A percentile compares a stretch with the other conserved stretches of the same genome.
These are phyloP conservation scores for Xerocomellus amylosporus DNA, from an alignment of 768 basidiomycete genomes.

Conservation along the genomic window DNA sequence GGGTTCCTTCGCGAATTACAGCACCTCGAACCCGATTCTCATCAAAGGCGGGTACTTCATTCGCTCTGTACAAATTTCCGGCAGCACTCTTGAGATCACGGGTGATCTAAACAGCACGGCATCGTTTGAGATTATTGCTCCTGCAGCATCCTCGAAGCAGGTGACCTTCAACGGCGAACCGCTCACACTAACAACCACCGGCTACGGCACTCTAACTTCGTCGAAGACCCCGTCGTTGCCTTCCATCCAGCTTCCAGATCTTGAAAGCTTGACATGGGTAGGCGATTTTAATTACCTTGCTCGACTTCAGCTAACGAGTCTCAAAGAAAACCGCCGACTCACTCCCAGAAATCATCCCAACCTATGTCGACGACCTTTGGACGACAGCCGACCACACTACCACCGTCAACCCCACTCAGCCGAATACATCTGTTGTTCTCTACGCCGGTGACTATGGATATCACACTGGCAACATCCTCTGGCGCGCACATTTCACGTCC, in stretches of 20 bases:
- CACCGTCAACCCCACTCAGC: conserved; percentile 41
- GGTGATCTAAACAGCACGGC: conserved; percentile 46
- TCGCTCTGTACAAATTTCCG: conserved; percentile 37
- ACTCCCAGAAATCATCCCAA: conserved; percentile 37
- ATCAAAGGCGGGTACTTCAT: conserved; percentile 50
- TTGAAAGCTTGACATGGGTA: conserved; percentile 22
- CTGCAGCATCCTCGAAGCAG: conserved; percentile 35
- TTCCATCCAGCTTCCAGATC: conserved; percentile 17
- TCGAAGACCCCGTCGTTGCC: conserved; percentile 14
- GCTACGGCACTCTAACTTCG: conserved; percentile 40
- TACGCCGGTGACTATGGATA: conserved; percentile 51
- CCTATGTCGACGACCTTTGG: conserved; percentile 44
- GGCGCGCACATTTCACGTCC: conserved; percentile 50
- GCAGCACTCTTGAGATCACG: conserved; percentile 38
- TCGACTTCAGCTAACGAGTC: not conserved
- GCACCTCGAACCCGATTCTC: conserved; percentile 42
- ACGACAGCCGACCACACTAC: conserved; percentile 40
- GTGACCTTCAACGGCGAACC: conserved; percentile 44
- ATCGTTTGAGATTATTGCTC: conserved; percentile 47
- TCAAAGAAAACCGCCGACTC: conserved; percentile 25
- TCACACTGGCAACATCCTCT: conserved; percentile 51
- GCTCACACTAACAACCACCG: conserved; percentile 35
- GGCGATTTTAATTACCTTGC: not conserved
- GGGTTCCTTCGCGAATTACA: conserved; percentile 35
- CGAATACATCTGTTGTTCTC: conserved; percentile 41